Evolutionary conservation across 164 flowering plant genomes (phyloP), one percentile per base, ranked within the genome.

Genomic region (Macadamia integrifolia): DNA sequence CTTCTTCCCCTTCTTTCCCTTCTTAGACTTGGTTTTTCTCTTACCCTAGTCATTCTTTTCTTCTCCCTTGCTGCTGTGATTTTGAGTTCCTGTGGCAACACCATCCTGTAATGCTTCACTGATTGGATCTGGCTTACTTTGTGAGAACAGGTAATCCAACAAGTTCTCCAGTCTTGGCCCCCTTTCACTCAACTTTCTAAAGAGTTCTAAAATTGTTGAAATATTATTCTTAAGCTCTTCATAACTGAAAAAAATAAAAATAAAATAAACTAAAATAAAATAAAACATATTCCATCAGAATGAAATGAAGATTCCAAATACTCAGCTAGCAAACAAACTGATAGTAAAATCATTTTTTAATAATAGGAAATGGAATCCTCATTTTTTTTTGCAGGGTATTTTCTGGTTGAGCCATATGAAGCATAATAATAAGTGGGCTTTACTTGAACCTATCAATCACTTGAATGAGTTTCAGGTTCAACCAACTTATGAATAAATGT

Each of bases 101-200:
- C 1, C 53, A 30, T 30, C 23, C 15, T 32, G 61, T 14, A 61
- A 52, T 40, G 61, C 15, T 44, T 65, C 62, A 9, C 32, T 55
- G 14, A 0, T 48, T 15, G 43, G 6, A 29, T 10, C 46, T 30
- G 31, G 6, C 30, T 64, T 68, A 13, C 61, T 56, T 58, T 69
- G 42, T 58, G 50, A 31, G 61, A 70, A 64, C 58, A 72, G 10
- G 30, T 69, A 69, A 53, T 78, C 73, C 58, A 79, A 70, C n/a
- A 67, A 68, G 14, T 69, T 67, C 32, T 75, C 66, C 56, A 80
- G 52, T 29, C n/a, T 65, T 42, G 74, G 56, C 70, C 65, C 71
- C 29, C 64, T 56, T 42, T 60, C 65, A 28, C 58, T 42, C 64
- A 81, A n/a, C 12, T 40, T 69, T 29, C 31, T 7, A 30, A 65